These are phyloP conservation scores for Phytomonas francai DNA, from an alignment of 208 protist genomes.

Conservation along the genomic window DNA sequence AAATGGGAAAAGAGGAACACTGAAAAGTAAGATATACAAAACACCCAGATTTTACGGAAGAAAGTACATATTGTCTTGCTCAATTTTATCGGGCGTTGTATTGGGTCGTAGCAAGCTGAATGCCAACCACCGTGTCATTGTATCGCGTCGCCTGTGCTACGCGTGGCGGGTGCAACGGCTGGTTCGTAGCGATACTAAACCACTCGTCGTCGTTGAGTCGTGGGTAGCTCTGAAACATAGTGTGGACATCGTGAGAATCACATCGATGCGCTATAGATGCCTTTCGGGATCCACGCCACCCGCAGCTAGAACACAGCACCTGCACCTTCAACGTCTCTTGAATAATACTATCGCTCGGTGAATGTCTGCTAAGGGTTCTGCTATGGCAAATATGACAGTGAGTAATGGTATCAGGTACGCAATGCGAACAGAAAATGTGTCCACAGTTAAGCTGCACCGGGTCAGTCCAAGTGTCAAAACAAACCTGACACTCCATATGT, in stretches of 20 bases:
- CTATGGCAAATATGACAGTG: constrained; percentile 38
- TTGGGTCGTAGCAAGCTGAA: not conserved
- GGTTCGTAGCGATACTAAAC: constrained; percentile 22
- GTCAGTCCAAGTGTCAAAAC: constrained; percentile 56
- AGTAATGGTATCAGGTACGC: constrained; percentile 23
- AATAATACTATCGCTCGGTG: constrained; percentile 21
- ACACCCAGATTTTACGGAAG: not conserved
- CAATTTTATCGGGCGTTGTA: not conserved
- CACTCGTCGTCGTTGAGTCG: constrained; percentile 44
- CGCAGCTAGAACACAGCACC: constrained; percentile 68
- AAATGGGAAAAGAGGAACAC: constrained; percentile 6
- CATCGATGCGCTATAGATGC: constrained; percentile 42
- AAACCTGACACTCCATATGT: constrained; percentile 56
- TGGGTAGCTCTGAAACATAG: constrained; percentile 30
- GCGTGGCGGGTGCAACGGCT: not conserved
- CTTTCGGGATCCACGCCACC: constrained; percentile 56
- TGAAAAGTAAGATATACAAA: constrained; percentile 13
- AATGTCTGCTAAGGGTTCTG: constrained; percentile 21
- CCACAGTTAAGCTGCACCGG: constrained; percentile 58
- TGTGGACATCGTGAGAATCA: constrained; percentile 35
- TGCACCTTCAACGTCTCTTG: constrained; percentile 26
- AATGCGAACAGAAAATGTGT: constrained; percentile 68
- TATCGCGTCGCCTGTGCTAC: not conserved
- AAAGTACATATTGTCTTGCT: not conserved
- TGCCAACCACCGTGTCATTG: not conserved